phyloP scores from a whole-genome alignment of 2,329 filamentous ascomycete species.

The Nigrospora oryzae region DNA sequence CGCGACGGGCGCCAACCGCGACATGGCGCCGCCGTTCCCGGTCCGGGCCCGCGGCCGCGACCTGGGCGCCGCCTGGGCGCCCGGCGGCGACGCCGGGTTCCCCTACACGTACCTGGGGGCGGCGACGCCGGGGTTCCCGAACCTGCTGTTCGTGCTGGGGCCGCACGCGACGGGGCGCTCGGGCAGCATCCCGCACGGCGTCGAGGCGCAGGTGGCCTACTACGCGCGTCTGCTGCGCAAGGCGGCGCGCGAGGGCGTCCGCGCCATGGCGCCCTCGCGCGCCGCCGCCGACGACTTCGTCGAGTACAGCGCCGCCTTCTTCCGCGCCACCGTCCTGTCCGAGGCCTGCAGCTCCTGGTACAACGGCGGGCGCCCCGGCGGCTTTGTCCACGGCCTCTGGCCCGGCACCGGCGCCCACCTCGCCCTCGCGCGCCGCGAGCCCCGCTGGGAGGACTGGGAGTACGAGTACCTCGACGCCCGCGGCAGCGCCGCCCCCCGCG shows the following conservation, averaged over 20 bases:
- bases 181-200: constrained; percentile 58
- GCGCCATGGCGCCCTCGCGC: constrained; percentile 46
- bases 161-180: constrained; percentile 51
- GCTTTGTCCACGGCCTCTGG: constrained; percentile 60
- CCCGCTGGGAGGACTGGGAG: constrained; percentile 48
- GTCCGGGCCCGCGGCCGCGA: constrained; percentile 47
- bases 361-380: constrained; percentile 55
- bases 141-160: constrained; percentile 56
- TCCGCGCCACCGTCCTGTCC: constrained; percentile 43
- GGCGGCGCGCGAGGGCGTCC: constrained; percentile 56
- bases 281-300: constrained; percentile 57
- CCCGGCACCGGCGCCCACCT: constrained; percentile 58
- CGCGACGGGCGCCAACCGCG: constrained; percentile 57
- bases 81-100: constrained; percentile 46
- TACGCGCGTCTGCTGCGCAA: constrained; percentile 62
- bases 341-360: constrained; percentile 66
- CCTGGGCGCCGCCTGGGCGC: constrained; percentile 47
- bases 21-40: constrained; percentile 50
- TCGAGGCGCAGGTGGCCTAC: constrained; percentile 59
- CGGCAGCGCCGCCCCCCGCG: too few relatives aligned
- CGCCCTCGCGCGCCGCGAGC: constrained; percentile 46
- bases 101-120: constrained; percentile 61
- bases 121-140: constrained; percentile 57
- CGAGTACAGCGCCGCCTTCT: constrained; percentile 49
- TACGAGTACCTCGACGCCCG: constrained; percentile 36